Percentiles rank a stretch among this genome's conserved stretches.
Evolutionary conservation across 2,329 filamentous ascomycete species (phyloP).

Genomic region (Blumeria hordei): DNA sequence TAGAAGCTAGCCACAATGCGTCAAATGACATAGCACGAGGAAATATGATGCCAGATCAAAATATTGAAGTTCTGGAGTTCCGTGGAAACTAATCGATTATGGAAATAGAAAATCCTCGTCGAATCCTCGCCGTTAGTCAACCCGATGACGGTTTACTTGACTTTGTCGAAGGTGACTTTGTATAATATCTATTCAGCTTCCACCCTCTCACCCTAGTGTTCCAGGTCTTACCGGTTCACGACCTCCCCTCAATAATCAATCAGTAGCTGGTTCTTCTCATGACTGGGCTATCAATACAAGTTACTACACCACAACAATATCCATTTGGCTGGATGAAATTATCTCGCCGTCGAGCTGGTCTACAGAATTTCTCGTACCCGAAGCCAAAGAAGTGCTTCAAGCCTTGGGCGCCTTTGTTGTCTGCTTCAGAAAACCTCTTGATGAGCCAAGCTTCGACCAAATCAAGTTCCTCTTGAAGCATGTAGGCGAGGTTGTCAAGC

Average conservation of each 20-base stretch:
- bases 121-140: conserved; percentile 28
- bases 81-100: conserved; percentile 3
- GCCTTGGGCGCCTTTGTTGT: conserved; percentile 36
- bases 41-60: no score
- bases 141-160: conserved; percentile 21
- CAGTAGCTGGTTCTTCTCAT: conserved; percentile 33
- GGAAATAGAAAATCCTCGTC: conserved; percentile 24
- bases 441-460: conserved; percentile 6
- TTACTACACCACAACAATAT: conserved; percentile 36
- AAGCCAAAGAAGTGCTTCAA: conserved; percentile 36
- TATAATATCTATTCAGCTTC: background rate
- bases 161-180: conserved; percentile 26
- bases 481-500: conserved; percentile 28
- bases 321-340: conserved; percentile 44
- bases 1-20: no score
- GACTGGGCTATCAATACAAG: conserved; percentile 27
- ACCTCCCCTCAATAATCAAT: conserved; percentile 14
- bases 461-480: conserved; percentile 22
- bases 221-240: conserved; percentile 1
- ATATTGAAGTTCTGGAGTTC: no score
- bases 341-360: conserved; percentile 22
- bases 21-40: no score
- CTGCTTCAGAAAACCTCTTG: conserved; percentile 22
- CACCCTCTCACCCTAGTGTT: background rate
- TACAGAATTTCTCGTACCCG: conserved; percentile 30